Conservation (phyloP, 257 asterid genomes). For the Fraxinus pennsylvanica region DNA sequence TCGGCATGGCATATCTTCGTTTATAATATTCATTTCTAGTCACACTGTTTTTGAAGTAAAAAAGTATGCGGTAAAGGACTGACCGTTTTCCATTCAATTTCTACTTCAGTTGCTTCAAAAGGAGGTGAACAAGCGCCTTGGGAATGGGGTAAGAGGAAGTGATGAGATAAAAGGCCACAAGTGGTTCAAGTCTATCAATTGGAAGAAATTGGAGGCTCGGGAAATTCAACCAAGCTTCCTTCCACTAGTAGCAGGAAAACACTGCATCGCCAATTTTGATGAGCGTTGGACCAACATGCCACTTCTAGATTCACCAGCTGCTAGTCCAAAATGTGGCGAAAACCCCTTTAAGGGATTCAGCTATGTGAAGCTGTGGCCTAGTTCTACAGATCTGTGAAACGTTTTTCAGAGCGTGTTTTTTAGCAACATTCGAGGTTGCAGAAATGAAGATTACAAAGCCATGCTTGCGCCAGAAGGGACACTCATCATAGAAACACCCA, state of each 20-base stretch:
- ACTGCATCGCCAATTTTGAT: constrained; percentile 72
- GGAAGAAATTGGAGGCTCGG: constrained; percentile 72
- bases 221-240: constrained; percentile 67
- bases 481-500: not conserved
- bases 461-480: too few species aligned
- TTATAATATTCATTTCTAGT: too few species aligned
- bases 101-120: constrained; percentile 63
- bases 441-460: not conserved
- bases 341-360: constrained; percentile 67
- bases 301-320: constrained; percentile 61
- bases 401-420: not conserved
- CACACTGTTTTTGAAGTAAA: not conserved
- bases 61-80: not conserved
- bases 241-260: constrained; percentile 67
- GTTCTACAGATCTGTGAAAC: not conserved
- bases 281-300: constrained; percentile 73
- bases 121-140: constrained; percentile 63
- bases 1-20: not conserved
- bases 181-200: constrained; percentile 69
- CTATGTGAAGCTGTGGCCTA: constrained; percentile 49
- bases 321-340: constrained; percentile 56
- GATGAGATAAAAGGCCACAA: constrained; percentile 66
- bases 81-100: not conserved
- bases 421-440: not conserved
- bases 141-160: constrained; percentile 52